A percentile compares a stretch with the other conserved stretches of the same genome.
Conservation (phyloP, 371 early-diverging fungal genomes). For the Parasitella parasitica region DNA sequence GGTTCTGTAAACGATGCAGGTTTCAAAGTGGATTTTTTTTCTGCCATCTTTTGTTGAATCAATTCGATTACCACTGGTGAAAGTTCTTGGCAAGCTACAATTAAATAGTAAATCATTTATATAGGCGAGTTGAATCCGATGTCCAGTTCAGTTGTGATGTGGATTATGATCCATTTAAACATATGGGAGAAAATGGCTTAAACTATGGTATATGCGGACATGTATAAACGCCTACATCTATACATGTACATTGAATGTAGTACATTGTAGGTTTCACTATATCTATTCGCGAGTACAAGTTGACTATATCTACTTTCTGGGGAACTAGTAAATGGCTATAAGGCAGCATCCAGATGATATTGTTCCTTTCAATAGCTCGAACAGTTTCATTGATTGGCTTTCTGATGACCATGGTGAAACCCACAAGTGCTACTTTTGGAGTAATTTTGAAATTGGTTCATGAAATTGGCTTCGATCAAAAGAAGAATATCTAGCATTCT, state of each 20-base stretch:
- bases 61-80: constrained; percentile 93
- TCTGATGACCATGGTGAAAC: constrained; percentile 30
- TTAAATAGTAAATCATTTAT: constrained; percentile 77
- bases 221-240: too few species aligned
- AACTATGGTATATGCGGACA: constrained; percentile 64
- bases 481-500: constrained; percentile 69
- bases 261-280: constrained; percentile 65
- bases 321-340: constrained; percentile 58
- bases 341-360: constrained; percentile 31
- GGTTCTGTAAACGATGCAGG: too few species aligned
- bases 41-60: constrained; percentile 75
- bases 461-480: constrained; percentile 74
- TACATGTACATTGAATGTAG: too few species aligned
- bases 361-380: constrained; percentile 25
- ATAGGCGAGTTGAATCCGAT: constrained; percentile 95
- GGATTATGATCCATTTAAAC: constrained; percentile 87
- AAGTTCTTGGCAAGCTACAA: too few species aligned
- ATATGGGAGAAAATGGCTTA: constrained; percentile 73
- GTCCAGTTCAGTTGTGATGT: constrained; percentile 89
- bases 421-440: constrained; percentile 86
- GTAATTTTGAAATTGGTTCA: constrained; percentile 86
- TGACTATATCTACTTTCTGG: constrained; percentile 88
- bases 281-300: constrained; percentile 72
- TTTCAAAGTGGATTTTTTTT: constrained; percentile 89
- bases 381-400: constrained; percentile 46